Base-by-base conservation (phyloP, 2,329 filamentous ascomycete species). In the Botrytis sinoallii region DNA sequence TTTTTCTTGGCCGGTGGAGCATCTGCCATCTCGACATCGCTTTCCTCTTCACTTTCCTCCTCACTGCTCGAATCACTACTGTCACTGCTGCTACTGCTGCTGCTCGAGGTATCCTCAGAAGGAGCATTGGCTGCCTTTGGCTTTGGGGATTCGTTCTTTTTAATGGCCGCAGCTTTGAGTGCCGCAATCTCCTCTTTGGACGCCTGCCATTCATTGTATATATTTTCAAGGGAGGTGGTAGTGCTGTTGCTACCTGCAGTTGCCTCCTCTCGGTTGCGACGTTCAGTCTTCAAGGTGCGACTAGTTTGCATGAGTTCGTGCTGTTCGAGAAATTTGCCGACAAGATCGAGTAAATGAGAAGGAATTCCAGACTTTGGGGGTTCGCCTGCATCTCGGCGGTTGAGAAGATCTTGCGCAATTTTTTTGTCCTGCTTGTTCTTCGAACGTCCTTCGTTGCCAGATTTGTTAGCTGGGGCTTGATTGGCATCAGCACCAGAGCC, bases 281-380 rank as follows among this genome's bases (percentile, higher is more conserved):
- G 85, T 80, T 93, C 89, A 80, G 90, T 88, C 78, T 85, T 85
- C 79, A 94, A 91, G 8, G 88, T 87, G 74, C 86, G 84, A 79
- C 87, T 88, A 64, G 92, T 88, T 74, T 85, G 85, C 66, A 85
- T 82, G 78, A 93, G 92, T n/a, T 89, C 87, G 81, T 92, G 86
- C 64, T 91, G 86, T 60, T 86, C 86, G 68, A 94, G 85, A 81
- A 94, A 94, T 35, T 84, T 82, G 75, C 89, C 89, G 78, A 94
- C 86, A 25, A 93, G 84, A 75, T 90, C 88, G 80, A 94, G 84
- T 52, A 94, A 84, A 81, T 92, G 86, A 42, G 86, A 82, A 7
- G 91, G 87, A 40, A 88, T 85, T 65, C 84, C 81, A 42, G 81
- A 57, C 72, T 79, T 79, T 16, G 77, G 48, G 57, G 78, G 74